Evolutionary conservation across 768 basidiomycete species (phyloP).

Genomic region (Trametes punicea): DNA sequence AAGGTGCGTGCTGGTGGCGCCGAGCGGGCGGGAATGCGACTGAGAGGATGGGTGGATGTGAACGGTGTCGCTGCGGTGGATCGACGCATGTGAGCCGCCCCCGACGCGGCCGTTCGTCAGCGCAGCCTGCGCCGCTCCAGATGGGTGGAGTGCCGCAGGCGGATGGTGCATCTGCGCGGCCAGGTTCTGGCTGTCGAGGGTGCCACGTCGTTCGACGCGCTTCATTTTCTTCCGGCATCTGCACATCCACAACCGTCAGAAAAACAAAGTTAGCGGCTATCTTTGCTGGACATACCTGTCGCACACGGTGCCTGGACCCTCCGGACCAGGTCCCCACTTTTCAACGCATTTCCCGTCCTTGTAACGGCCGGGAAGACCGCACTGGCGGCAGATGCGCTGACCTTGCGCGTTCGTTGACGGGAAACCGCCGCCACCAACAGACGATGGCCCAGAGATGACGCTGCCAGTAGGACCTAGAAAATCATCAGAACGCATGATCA

Average conservation of each 20-base stretch:
- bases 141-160: conserved; percentile 27
- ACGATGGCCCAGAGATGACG: conserved; percentile 24
- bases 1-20: conserved; percentile 27
- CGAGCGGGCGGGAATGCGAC: conserved; percentile 8
- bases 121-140: conserved; percentile 18
- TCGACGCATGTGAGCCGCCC: conserved; percentile 11
- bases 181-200: conserved; percentile 43
- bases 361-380: conserved; percentile 69
- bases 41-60: conserved; percentile 27
- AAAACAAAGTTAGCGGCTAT: not conserved
- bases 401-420: conserved; percentile 44
- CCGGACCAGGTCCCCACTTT: conserved; percentile 84
- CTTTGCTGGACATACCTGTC: conserved; percentile 49
- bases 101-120: conserved; percentile 18
- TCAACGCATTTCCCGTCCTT: conserved; percentile 86
- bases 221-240: conserved; percentile 87
- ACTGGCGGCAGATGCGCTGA: conserved; percentile 75
- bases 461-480: conserved; percentile 23
- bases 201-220: conserved; percentile 71
- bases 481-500: not conserved
- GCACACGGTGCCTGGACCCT: conserved; percentile 81
- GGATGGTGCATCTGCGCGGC: conserved; percentile 20
- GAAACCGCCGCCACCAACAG: conserved; percentile 31
- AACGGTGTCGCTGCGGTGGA: conserved; percentile 27
- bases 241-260: not conserved